Evolutionary conservation across 495 filamentous ascomycete species (phyloP), one percentile per base, ranked within the genome.

Genomic region (Xylaria flabelliformis): DNA sequence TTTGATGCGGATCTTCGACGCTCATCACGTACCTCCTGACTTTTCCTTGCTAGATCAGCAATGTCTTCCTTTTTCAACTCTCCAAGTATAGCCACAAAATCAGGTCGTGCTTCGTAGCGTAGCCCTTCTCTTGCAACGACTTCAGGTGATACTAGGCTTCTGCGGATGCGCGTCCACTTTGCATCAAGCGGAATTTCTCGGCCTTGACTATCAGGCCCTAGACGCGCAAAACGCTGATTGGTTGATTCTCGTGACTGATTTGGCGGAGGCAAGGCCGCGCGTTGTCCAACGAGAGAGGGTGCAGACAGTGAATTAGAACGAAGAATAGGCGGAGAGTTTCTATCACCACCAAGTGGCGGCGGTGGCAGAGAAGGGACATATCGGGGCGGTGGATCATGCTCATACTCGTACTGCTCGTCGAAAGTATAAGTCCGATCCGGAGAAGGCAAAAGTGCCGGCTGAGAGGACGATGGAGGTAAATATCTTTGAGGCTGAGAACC

Each of bases 161-260:
- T 87, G 55, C 87, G 85, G 73, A 93, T 91, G 77, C 88, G 90
- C 21, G 91, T 93, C 91, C 91, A 93, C 34, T 87, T 89, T 0
- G 91, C 91, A 53, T 90, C 87, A 5, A 87, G 80, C 0, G 90
- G 89, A 42, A 93, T 92, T 44, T 88, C 88, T 44, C 86, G 84
- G 17, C 88, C 88, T 17, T 81, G 77, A 46, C 83, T 81, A 67
- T 90, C 88, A 1, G 86, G 87, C 1, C 80, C 85, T 0, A 88
- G 74, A 19, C 74, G 74, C 21, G 72, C 69, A 50, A 15, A 55
- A 15, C 74, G 70, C 46, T 67, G 69, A 73, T 64, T 74, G 64
- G 42, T 7, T 66, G 46, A 48, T n/a, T 17, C 64, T 68, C 2
- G 73, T 26, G 69, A 64, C 9, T 58, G 36, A 0, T 48, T 58